Evolutionary conservation across 2,329 filamentous ascomycete species (phyloP).

Genomic region (Cladophialophora bantiana): DNA sequence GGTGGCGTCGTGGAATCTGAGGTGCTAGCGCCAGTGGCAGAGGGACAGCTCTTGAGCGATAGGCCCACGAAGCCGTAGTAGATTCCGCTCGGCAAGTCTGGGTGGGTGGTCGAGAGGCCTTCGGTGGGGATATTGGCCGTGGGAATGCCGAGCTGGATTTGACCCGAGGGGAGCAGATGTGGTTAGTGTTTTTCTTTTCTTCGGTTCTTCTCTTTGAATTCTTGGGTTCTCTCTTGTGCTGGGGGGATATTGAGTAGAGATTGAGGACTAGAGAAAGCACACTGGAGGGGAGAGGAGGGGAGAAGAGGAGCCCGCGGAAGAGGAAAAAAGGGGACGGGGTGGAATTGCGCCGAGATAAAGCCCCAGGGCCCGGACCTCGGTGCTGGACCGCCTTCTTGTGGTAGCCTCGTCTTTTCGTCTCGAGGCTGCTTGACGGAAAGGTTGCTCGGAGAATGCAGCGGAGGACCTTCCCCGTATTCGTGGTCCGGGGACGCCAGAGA

Average conservation of each 20-base stretch:
- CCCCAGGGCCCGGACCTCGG: background rate
- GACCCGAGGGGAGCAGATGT: background rate
- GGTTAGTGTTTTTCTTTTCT: background rate
- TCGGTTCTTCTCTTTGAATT: background rate
- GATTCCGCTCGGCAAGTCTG: conserved; percentile 75
- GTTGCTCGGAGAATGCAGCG: background rate
- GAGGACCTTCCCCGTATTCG: background rate
- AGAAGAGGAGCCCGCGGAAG: too few relatives aligned
- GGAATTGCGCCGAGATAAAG: too few relatives aligned
- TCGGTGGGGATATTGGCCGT: conserved; percentile 84
- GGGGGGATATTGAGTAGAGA: background rate
- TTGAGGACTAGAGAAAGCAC: background rate
- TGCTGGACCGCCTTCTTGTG: background rate
- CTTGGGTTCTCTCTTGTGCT: background rate
- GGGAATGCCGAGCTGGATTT: conserved; percentile 83
- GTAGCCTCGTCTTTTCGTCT: background rate
- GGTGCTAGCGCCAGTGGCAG: background rate
- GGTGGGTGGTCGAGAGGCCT: conserved; percentile 65
- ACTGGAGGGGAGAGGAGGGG: too few relatives aligned
- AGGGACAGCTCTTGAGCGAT: conserved; percentile 51
- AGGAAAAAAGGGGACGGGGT: too few relatives aligned
- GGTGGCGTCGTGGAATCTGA: background rate
- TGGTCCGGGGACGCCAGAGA: too few relatives aligned
- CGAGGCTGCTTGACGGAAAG: too few relatives aligned
- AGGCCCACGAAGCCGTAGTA: conserved; percentile 94